A percentile compares a stretch with the other conserved stretches of the same genome.
These are phyloP conservation scores for Dothideomycetes sp. DNA, from an alignment of 2,329 filamentous ascomycete genomes.

Conservation along the genomic window DNA sequence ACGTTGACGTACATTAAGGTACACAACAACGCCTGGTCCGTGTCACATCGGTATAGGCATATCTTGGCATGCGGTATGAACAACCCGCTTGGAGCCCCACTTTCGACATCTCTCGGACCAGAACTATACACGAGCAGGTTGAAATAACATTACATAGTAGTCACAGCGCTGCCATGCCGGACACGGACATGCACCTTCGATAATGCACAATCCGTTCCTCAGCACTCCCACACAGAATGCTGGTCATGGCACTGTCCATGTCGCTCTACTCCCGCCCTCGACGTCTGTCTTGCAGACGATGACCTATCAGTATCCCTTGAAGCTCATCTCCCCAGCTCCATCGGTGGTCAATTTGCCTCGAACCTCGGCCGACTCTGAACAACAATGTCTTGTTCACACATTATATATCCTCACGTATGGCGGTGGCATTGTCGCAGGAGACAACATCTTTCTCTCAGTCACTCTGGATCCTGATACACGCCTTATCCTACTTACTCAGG, in stretches of 20 bases:
- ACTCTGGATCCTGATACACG: slow-evolving; percentile 53
- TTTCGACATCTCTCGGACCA: too few relatives aligned
- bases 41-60: too few relatives aligned
- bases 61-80: too few relatives aligned
- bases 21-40: too few relatives aligned
- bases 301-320: slow-evolving; percentile 87
- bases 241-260: slow-evolving; percentile 68
- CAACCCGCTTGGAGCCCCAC: too few relatives aligned
- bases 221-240: slow-evolving; percentile 21
- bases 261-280: slow-evolving; percentile 59
- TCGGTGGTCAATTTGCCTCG: slow-evolving; percentile 33
- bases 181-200: background rate
- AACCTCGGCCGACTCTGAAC: slow-evolving; percentile 2
- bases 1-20: background rate
- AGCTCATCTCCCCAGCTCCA: slow-evolving; percentile 73
- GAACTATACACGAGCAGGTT: too few relatives aligned
- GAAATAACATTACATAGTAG: too few relatives aligned
- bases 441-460: slow-evolving; percentile 64
- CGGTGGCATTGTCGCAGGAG: slow-evolving; percentile 81
- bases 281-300: slow-evolving; percentile 62
- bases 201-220: background rate
- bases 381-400: slow-evolving; percentile 50
- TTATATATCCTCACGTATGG: slow-evolving; percentile 92
- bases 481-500: slow-evolving; percentile 52
- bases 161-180: background rate